Evolutionary conservation across 352 stramenopile species (phyloP), one percentile per base, ranked within the genome.

Genomic region (Globisporangium canariense): DNA sequence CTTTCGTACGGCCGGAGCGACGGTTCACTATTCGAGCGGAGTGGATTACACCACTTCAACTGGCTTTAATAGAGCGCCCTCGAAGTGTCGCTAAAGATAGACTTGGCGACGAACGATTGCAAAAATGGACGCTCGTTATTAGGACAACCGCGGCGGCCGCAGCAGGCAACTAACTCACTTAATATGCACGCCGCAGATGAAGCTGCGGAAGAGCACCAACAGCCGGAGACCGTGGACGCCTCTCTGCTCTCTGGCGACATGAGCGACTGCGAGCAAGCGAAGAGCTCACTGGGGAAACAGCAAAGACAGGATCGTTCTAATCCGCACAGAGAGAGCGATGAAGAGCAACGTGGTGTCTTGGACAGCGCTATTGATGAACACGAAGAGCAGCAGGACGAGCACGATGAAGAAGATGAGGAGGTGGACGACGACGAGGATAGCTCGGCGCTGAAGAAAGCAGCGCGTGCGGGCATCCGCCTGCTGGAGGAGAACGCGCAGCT

Each of bases 401-500:
- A 34, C n/a, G 43, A 36, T 7, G 16, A 16, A 5, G 47, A 65
- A 8, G 28, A 45, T 1, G 32, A 63, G 8, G 53, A 62, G 0
- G 36, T 0, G 6, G 53, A 68, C 1, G 66, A 77, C 0, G 67
- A 68, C 1, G 75, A 70, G 2, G 67, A 81, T 2, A 69, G 75
- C 38, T 74, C 77, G 7, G 78, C 83, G 61, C 75, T 90, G 3
- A 67, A 85, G 49, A 77, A 82, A 52, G 82, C 82, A 0, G 82
- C 82, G 40, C 75, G 82, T 58, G 82, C 82, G 20, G 82, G 82
- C 3, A 91, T 91, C 55, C 77, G 76, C 16, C 66, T 91, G 45
- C 36, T 91, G 25, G 83, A 90, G 57, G 83, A 91, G 60, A 90
- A 91, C 61, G 78, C 73, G 36, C 80, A 89, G 49, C 76, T 91